Evolutionary conservation across 2,329 filamentous ascomycete genomes (phyloP).

Genomic region (Alternaria sp.): DNA sequence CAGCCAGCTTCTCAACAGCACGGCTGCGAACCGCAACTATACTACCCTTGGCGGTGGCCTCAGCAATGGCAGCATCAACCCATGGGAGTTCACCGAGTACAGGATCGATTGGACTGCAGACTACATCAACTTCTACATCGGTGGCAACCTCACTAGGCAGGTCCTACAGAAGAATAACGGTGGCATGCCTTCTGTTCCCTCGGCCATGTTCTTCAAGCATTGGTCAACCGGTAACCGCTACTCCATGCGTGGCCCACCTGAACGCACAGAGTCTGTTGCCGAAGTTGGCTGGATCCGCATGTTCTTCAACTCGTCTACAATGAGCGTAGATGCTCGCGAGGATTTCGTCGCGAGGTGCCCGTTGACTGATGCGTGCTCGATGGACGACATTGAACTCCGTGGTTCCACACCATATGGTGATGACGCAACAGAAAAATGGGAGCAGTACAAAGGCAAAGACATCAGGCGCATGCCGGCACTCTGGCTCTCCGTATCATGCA

Average conservation of each 20-base stretch:
- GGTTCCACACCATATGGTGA: slow-evolving; percentile 36
- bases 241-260: slow-evolving; percentile 55
- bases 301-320: slow-evolving; percentile 59
- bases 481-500: slow-evolving; percentile 41
- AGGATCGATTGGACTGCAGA: slow-evolving; percentile 57
- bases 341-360: slow-evolving; percentile 11
- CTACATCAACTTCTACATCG: slow-evolving; percentile 53
- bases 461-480: slow-evolving; percentile 40
- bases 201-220: slow-evolving; percentile 55
- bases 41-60: slow-evolving; percentile 43
- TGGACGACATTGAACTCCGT: slow-evolving; percentile 44
- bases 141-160: slow-evolving; percentile 44
- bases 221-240: slow-evolving; percentile 57
- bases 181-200: slow-evolving; percentile 50
- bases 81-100: slow-evolving; percentile 56
- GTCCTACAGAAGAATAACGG: slow-evolving; percentile 42
- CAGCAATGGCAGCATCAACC: slow-evolving; percentile 41
- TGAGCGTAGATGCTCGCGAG: slow-evolving; percentile 25
- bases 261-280: slow-evolving; percentile 45
- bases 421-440: slow-evolving; percentile 37
- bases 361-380: slow-evolving; percentile 39
- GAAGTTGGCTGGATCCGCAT: slow-evolving; percentile 56
- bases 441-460: slow-evolving; percentile 31
- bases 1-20: slow-evolving; percentile 40
- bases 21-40: slow-evolving; percentile 45